A percentile compares a stretch with the other conserved stretches of the same genome.
phyloP scores from a whole-genome alignment of 495 filamentous ascomycete genomes.

The Annulohypoxylon stygium region DNA sequence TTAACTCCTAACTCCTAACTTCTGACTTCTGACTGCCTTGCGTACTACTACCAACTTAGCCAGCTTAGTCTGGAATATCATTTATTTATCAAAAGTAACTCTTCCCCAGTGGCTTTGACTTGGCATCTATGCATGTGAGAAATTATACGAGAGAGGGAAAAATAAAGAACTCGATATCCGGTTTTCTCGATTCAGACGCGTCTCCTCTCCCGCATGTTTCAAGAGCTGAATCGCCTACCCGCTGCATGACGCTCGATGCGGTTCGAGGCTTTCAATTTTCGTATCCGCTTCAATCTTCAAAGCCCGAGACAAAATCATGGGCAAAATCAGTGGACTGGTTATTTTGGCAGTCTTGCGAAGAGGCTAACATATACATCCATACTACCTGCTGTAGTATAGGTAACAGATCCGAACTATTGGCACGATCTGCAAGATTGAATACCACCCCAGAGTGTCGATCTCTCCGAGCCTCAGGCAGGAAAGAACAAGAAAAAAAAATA shows the following conservation, averaged over 20 bases:
- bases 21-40: background rate
- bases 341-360: conserved; percentile 32
- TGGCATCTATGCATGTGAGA: background rate
- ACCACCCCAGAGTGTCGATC: conserved; percentile 39
- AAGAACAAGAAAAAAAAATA: conserved; percentile 5
- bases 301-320: conserved; percentile 26
- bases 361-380: conserved; percentile 30
- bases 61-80: conserved; percentile 1
- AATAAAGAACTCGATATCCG: conserved; percentile 3
- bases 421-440: conserved; percentile 43
- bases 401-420: conserved; percentile 40
- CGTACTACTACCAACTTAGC: conserved; percentile 3
- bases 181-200: conserved; percentile 4
- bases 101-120: background rate
- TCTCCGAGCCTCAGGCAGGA: conserved; percentile 41
- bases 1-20: background rate
- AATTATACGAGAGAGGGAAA: conserved; percentile 23
- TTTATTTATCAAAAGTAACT: background rate
- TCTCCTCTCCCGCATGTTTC: conserved; percentile 30
- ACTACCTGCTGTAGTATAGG: conserved; percentile 19
- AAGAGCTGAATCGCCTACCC: conserved; percentile 24
- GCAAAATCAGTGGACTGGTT: conserved; percentile 28
- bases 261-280: conserved; percentile 15
- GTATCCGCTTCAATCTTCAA: conserved; percentile 20
- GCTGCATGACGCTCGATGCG: conserved; percentile 28